Evolutionary conservation across 305 asterid species (phyloP).

Genomic region (Andrographis paniculata): DNA sequence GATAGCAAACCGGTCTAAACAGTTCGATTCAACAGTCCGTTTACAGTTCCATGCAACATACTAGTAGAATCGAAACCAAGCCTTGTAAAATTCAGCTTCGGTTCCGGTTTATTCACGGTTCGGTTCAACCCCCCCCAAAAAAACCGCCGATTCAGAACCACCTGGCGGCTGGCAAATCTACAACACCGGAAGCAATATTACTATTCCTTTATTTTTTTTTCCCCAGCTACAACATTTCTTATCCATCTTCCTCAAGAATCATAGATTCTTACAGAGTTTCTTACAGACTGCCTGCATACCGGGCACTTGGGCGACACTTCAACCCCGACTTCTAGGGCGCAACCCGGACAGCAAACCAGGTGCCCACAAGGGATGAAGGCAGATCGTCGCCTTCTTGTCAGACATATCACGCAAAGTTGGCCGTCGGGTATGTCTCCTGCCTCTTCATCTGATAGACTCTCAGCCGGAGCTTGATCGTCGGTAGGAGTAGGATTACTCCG

Average conservation of each 20-base stretch:
- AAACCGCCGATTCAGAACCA: no score
- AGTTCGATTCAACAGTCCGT: no score
- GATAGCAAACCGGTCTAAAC: no score
- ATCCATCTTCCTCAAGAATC: constrained; percentile 41
- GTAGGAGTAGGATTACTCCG: constrained; percentile 26
- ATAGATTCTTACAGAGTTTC: constrained; percentile 56
- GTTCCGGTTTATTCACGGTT: no score
- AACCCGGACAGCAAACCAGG: constrained; percentile 77
- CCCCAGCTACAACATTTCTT: background rate
- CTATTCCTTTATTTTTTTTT: no score
- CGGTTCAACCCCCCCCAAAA: no score
- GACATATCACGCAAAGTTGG: constrained; percentile 76
- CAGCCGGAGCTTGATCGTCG: constrained; percentile 20
- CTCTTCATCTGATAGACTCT: constrained; percentile 47
- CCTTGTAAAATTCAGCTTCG: no score
- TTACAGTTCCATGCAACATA: no score
- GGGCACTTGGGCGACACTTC: constrained; percentile 71
- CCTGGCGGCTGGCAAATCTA: no score
- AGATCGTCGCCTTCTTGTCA: constrained; percentile 65
- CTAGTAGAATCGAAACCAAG: no score
- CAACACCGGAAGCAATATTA: no score
- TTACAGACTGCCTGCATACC: constrained; percentile 69
- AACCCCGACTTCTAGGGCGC: constrained; percentile 66
- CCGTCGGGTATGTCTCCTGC: constrained; percentile 62
- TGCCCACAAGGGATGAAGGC: constrained; percentile 94